Conservation (phyloP, 2,329 filamentous ascomycete species). For the Colletotrichum chrysophilum region DNA sequence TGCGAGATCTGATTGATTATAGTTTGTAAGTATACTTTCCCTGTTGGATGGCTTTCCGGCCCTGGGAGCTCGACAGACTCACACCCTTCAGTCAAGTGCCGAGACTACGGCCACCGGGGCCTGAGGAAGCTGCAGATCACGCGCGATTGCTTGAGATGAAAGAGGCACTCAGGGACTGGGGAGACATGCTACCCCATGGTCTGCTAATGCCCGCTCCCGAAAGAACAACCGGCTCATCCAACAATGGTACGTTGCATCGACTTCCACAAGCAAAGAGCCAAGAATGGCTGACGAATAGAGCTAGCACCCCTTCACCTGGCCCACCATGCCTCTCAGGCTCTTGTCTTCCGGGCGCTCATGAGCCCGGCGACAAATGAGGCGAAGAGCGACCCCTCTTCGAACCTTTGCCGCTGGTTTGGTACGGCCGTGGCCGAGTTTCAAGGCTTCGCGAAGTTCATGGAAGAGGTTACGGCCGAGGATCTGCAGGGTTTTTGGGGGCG, state of each 20-base stretch:
- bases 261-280: background rate
- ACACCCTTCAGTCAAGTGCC: slow-evolving; percentile 30
- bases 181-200: slow-evolving; percentile 39
- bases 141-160: slow-evolving; percentile 29
- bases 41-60: background rate
- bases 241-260: slow-evolving; percentile 21
- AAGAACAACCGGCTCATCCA: slow-evolving; percentile 15
- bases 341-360: slow-evolving; percentile 50
- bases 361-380: slow-evolving; percentile 47
- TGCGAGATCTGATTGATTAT: slow-evolving; percentile 37
- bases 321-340: slow-evolving; percentile 45
- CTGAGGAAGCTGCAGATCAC: slow-evolving; percentile 21
- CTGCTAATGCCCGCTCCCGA: slow-evolving; percentile 28
- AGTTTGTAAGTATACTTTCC: slow-evolving; percentile 32
- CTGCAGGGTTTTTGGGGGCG: slow-evolving; percentile 50
- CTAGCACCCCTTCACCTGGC: slow-evolving; percentile 43
- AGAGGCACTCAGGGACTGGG: slow-evolving; percentile 38
- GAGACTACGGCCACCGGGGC: slow-evolving; percentile 14
- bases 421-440: slow-evolving; percentile 40
- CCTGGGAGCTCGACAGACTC: background rate
- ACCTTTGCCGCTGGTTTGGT: slow-evolving; percentile 38
- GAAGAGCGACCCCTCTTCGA: slow-evolving; percentile 39
- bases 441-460: slow-evolving; percentile 43
- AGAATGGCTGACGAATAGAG: background rate
- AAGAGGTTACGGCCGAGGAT: slow-evolving; percentile 35